Percentiles rank a stretch among this genome's conserved stretches.
These are phyloP conservation scores for Puccinia horiana DNA, from an alignment of 1,284 basidiomycete genomes.

Conservation along the genomic window DNA sequence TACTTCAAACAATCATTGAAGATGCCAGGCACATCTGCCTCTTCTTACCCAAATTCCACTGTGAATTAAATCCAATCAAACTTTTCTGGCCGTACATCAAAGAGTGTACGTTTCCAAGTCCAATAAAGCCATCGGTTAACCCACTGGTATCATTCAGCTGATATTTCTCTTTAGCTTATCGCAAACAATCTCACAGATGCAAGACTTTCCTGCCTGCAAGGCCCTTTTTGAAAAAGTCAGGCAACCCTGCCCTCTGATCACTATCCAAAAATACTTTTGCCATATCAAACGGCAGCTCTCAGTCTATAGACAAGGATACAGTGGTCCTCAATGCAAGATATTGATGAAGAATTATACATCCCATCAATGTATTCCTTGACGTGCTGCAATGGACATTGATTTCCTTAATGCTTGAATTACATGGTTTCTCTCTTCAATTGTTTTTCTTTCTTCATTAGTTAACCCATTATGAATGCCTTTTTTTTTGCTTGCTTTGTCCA, in stretches of 20 bases:
- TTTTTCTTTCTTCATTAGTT: too few species aligned
- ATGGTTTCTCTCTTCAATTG: too few species aligned
- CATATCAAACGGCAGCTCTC: not conserved
- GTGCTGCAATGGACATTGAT: not conserved
- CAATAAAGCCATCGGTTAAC: too few species aligned
- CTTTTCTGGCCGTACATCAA: constrained; percentile 6
- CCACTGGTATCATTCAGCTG: too few species aligned
- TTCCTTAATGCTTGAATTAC: not conserved
- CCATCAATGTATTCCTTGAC: not conserved
- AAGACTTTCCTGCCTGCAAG: not conserved
- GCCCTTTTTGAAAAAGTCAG: not conserved
- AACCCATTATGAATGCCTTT: too few species aligned
- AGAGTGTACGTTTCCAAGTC: too few species aligned
- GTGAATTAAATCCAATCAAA: constrained; percentile 18
- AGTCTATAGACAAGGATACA: not conserved
- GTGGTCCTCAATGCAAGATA: not conserved
- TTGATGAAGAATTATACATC: not conserved
- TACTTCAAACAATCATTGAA: too few species aligned
- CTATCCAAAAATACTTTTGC: not conserved
- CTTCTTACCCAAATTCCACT: constrained; percentile 11
- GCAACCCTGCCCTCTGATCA: not conserved
- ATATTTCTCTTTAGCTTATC: not conserved
- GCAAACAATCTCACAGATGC: not conserved
- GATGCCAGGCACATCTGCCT: too few species aligned
- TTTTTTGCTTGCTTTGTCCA: too few species aligned